These are phyloP conservation scores for Monocercomonoides exilis DNA, from an alignment of 78 protist genomes.

Conservation along the genomic window DNA sequence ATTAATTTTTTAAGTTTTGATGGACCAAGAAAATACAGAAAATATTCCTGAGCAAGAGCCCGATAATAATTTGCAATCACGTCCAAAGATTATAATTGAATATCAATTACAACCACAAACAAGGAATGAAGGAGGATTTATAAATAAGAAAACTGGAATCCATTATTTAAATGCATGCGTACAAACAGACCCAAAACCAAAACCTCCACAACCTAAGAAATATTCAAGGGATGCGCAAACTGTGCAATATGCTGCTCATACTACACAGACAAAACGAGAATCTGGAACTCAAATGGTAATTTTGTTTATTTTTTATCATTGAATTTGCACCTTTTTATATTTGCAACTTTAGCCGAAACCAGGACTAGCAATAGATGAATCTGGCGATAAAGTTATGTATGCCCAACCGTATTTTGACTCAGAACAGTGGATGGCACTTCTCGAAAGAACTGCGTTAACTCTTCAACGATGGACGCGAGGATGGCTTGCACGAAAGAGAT, in stretches of 20 bases:
- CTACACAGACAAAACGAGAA: slow-evolving; percentile 48
- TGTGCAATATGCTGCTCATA: background rate
- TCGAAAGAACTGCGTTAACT: background rate
- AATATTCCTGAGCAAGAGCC: no score
- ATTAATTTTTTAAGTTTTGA: no score
- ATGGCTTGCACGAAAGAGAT: slow-evolving; percentile 37
- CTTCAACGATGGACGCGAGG: slow-evolving; percentile 48
- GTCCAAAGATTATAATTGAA: background rate
- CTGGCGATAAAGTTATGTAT: background rate
- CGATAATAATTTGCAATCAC: no score
- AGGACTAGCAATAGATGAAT: slow-evolving; percentile 14
- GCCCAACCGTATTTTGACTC: slow-evolving; percentile 40
- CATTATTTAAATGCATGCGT: background rate
- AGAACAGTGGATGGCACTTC: slow-evolving; percentile 22
- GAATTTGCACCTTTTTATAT: background rate
- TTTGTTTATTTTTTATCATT: background rate
- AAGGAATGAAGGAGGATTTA: background rate
- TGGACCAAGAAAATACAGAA: no score
- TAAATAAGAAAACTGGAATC: background rate
- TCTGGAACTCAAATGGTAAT: slow-evolving; percentile 56
- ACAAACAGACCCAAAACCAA: background rate
- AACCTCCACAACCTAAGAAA: background rate
- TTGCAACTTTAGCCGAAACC: background rate
- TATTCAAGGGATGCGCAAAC: slow-evolving; percentile 52
- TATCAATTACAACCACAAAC: background rate